Evolutionary conservation across 2,329 filamentous ascomycete genomes (phyloP), one percentile per base, ranked within the genome.

Genomic region (Teratosphaeria nubilosa): DNA sequence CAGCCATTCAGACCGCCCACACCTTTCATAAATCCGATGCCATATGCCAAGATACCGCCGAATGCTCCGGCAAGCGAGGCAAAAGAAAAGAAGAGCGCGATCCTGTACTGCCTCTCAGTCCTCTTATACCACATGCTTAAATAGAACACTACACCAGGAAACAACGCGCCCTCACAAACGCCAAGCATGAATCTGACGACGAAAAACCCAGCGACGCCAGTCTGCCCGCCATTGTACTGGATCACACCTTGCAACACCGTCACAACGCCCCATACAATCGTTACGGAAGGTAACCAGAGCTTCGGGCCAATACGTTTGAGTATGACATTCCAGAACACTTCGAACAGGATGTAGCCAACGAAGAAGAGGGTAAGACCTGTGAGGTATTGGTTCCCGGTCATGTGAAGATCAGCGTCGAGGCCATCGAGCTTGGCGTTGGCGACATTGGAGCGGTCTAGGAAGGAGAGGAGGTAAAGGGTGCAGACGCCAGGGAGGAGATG

Each of bases 101-200:
- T 73, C 1, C 88, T 80, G 11, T 81, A 79, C 0, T 87, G 86
- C 0, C 91, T 75, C 68, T 91, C 88, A 55, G 78, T 78, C 0
- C 82, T 82, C 52, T 82, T 90, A 74, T 90, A 91, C 72, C 86
- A 91, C 70, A 91, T 91, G 3, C 82, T 85, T 5, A 90, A 76
- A 71, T 86, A 90, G 0, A 87, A 74, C 14, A 87, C 51, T 24
- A 82, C 82, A 59, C 84, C 82, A 0, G 83, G 82, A 54, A 86
- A 85, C 62, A 86, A 86, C 0, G 75, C 76, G 65, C 73, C 73
- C 59, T 74, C 75, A 14, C 75, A 65, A 0, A 74, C 57, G 4
- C 76, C 76, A 1, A 78, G 69, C 6, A 78, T 59, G 1, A 69
- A 70, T 1, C 76, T 68, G 2, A 71, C 71, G n/a, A 67, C 68